Base-by-base conservation (phyloP, 2,329 filamentous ascomycete species). In the Parafenestella ontariensis region DNA sequence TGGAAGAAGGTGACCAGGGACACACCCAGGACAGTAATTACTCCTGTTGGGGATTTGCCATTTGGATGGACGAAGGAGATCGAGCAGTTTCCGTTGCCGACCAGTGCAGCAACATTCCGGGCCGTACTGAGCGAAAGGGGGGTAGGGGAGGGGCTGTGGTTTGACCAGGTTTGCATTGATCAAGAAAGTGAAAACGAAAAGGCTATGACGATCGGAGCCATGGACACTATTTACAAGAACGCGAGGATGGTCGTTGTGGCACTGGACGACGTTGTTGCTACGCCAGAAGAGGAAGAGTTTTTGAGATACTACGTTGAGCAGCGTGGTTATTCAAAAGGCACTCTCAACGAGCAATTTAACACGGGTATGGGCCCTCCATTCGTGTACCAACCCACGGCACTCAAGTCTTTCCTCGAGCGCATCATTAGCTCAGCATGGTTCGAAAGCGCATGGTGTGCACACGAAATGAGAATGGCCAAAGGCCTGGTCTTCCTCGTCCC, bases 121-220 rank as follows among this genome's bases (percentile, higher is more conserved):
- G 77, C 76, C 1, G 73, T 79, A 0, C 66, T 78, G 45, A 66
- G 71, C 44, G 77, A 80, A 58, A 69, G 74, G 18, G 51, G 56
- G 28, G 62, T 67, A 17, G 62, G 64, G 6, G 78, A 80, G 60
- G 78, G 78, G 6, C 52, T 80, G 5, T 80, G 77, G 77, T 77
- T 78, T 36, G 78, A 80, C 54, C 78, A 80, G 55, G 76, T 79
- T 7, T 79, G 76, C 60, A 77, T 79, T 51, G 71, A 78, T 41
- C 75, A 78, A 47, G 71, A 77, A 2, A 71, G 74, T 33, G 73
- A 78, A 37, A 54, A 53, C 1, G 78, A 80, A 55, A 77, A 70
- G 40, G 73, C 70, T 1, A 64, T 71, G n/a, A 69, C 74, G 1
- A 74, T 79, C 50, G 76, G 74, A 18, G 70, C 74, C 1, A 78